Base-by-base conservation (phyloP, 192 early-diverging fungal genomes). In the Coemansia interrupta region DNA sequence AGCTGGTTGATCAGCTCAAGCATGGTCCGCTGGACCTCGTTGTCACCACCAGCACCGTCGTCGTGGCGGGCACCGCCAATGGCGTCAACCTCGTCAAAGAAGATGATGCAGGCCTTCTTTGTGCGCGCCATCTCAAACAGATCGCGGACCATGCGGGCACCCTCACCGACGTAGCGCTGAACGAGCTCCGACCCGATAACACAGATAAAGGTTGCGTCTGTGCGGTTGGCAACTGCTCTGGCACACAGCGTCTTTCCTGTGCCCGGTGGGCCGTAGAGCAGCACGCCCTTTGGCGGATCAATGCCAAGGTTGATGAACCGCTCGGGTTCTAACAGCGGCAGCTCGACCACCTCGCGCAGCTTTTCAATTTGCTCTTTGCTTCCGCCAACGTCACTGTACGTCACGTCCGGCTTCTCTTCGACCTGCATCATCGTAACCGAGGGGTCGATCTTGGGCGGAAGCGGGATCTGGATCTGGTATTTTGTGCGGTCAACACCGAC, bases 351-450 rank as follows among this genome's bases (percentile, higher is more conserved):
- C 82, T 99, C 97, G 57, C 95, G 85, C 28, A 99, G 80, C 85
- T 98, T 97, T 65, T 99, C 97, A 78, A 99, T 98, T 73, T 98
- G 95, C 68, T 99, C 97, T 72, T 99, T 99, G 83, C 97, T 95
- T 39, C 97, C 97, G 68, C 97, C 97, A n/a, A 99, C 91, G 80
- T 99, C 95, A 47, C 85, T 84, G 61, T 99, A 99, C 10, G 97
- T 99, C n/a, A 99, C 94, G 83, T 99, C 97, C 3, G 97, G 97
- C 77, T 99, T 99, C 73, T 99, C 97, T 71, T 99, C 97, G 26
- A 99, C 94, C 73, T 97, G 95, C 97, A 99, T 99, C 97, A 98
- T 99, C 11, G 97, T 98, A 42, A 92, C 91, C 0, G 94, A 90
- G 22, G 97, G 92, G 70, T 99, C 97, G 54, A 99, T 99, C 82